phyloP scores from a whole-genome alignment of 2,329 filamentous ascomycete genomes.

The Fusarium kyushuense region DNA sequence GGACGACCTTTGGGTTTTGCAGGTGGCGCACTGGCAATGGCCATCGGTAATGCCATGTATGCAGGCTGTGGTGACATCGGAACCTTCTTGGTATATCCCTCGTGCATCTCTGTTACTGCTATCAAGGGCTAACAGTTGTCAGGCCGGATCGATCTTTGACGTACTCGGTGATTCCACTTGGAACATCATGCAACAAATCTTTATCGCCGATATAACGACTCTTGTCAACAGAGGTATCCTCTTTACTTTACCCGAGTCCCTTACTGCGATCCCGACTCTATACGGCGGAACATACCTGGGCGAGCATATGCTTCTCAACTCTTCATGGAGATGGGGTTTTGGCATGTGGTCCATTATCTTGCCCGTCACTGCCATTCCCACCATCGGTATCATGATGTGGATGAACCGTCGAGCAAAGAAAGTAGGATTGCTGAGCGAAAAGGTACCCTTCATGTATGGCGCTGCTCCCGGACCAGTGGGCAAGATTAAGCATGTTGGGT shows the following conservation, averaged over 20 bases:
- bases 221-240: conserved; percentile 38
- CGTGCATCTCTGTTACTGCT: accelerated
- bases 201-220: conserved; percentile 34
- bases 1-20: conserved; percentile 31
- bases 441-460: conserved; percentile 9
- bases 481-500: conserved; percentile 12
- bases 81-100: conserved; percentile 22
- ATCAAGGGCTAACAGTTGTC: not conserved
- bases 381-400: conserved; percentile 36
- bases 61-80: conserved; percentile 32
- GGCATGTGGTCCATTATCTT: conserved; percentile 36
- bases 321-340: conserved; percentile 35
- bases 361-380: conserved; percentile 23
- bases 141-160: conserved; percentile 40
- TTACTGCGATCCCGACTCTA: conserved; percentile 33
- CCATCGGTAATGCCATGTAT: conserved; percentile 34
- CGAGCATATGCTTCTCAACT: conserved; percentile 27
- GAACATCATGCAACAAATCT: conserved; percentile 40
- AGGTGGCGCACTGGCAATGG: conserved; percentile 25
- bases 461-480: not conserved
- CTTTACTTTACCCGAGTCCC: conserved; percentile 33
- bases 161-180: conserved; percentile 32
- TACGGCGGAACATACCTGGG: conserved; percentile 39
- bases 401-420: conserved; percentile 23
- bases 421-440: conserved; percentile 13